Evolutionary conservation across 2,329 filamentous ascomycete genomes (phyloP), one percentile per base, ranked within the genome.

Genomic region (Pseudocercospora cruenta): DNA sequence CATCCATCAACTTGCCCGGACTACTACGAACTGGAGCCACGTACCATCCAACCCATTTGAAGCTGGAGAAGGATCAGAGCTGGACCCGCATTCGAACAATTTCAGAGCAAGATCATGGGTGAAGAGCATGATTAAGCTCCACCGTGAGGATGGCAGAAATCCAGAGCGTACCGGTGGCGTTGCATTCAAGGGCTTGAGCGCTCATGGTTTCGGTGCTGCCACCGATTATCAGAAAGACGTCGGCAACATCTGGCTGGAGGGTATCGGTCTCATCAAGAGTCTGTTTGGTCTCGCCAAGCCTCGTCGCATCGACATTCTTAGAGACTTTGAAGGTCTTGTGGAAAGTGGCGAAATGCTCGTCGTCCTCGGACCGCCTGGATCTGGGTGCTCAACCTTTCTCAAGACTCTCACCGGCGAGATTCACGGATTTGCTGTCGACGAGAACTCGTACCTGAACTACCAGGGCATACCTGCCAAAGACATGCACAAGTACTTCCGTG

Each of bases 321-420:
- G 84, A 68, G 81, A 87, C 72, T 88, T 91, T 64, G 89, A 92
- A 69, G 90, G 90, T 26, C 75, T 92, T 0, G 87, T 92, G 1
- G 83, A 87, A 74, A 86, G 86, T 67, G 90, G 90, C 51, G 90
- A 93, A 82, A 91, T 93, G 88, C 79, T 92, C 28, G 88, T 92
- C 16, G 90, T 92, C 2, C 83, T 93, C 36, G 90, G 90, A 16
- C 90, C 90, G 63, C 90, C 90, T 1, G 82, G 81, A 66, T 83
- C 82, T 67, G 91, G 91, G 62, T 96, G 93, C 78, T 92, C 91
- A 16, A 96, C 93, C 1, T 89, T 96, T 69, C 83, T 96, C 65
- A 96, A 96, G 82, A 91, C 92, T 0, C 87, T 96, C 71, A 87
- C 92, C 3, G 92, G 93, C 67, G 92, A 96, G 79, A 92, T 90